Evolutionary conservation across 1,139 yeast species (phyloP), one percentile per base, ranked within the genome.

Genomic region (Sugiyamaella pinicola): DNA sequence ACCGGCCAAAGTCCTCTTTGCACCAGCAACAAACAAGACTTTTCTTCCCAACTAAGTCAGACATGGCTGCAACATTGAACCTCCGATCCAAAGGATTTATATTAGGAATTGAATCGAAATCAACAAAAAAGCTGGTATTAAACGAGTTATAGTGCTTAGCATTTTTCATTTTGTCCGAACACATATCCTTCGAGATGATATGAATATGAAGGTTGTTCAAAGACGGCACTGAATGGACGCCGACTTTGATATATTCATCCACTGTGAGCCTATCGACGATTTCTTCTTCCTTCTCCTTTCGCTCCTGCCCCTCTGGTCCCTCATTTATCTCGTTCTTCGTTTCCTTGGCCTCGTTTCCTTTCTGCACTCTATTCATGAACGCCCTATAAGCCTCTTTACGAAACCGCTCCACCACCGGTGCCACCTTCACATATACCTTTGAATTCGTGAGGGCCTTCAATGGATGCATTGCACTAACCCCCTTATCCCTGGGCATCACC

Each of bases 151-250:
- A 87, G 67, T 87, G 96, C 55, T 76, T 78, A 56, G 78, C 81
- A 61, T 82, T 74, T 64, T 85, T 87, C 70, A 87, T 53, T 22
- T 74, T 60, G 0, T 70, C 69, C 5, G 87, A 80, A 61, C 74
- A 62, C 63, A 85, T 77, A 67, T 87, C 96, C 47, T 71, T 74
- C 0, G 91, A 81, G 47, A 87, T 75, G 12, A 87, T 81, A 69
- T 87, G 96, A 24, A 87, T 72, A 63, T 87, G 96, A 35, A 87
- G 65, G 63, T 87, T 85, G 44, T 68, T 69, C 75, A 87, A 64
- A 1, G 91, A 84, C 1, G 96, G 96, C 1, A 78, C 77, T 2
- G 86, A 71, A 67, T 87, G 96, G 19, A 87, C 77, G 0, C 96
- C 95, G 2, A 76, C 77, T 55, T 72, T 72, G n/a, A 87, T 71